These are phyloP conservation scores for Haplosporangium gracile DNA, from an alignment of 192 early-diverging fungal species.

Conservation along the genomic window DNA sequence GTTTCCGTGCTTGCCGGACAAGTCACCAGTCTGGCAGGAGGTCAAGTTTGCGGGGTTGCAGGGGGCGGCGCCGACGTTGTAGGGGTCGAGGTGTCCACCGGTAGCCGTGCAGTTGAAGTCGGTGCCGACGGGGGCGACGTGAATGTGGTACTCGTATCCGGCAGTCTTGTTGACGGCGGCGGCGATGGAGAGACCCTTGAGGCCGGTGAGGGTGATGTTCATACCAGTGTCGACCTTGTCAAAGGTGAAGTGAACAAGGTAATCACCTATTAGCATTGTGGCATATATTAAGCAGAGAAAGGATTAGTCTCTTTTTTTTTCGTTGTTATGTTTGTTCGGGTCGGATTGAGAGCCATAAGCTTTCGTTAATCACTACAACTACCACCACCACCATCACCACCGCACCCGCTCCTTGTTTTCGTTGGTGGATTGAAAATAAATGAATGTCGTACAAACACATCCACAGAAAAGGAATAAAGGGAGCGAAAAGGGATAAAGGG, in stretches of 20 bases:
- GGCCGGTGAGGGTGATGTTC: constrained; percentile 26
- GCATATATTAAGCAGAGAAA: background rate
- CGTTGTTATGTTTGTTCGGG: background rate
- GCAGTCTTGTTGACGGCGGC: background rate
- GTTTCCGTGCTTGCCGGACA: constrained; percentile 68
- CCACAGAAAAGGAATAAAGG: background rate
- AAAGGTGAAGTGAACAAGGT: constrained; percentile 40
- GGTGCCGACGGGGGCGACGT: constrained; percentile 37
- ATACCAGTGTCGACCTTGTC: constrained; percentile 21
- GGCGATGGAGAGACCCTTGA: constrained; percentile 13
- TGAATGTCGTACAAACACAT: constrained; percentile 5
- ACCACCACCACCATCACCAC: no score
- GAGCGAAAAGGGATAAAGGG: background rate
- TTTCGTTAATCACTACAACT: background rate
- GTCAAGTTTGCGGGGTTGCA: constrained; percentile 38
- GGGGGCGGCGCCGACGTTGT: constrained; percentile 32
- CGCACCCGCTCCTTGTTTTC: background rate
- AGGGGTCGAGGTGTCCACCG: constrained; percentile 43
- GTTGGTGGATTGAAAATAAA: background rate
- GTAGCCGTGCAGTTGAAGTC: constrained; percentile 31
- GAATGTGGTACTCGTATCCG: constrained; percentile 52
- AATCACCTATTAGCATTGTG: constrained; percentile 14
- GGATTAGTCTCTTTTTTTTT: background rate
- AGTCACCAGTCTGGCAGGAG: constrained; percentile 71
- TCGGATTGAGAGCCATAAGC: background rate